phyloP scores from a whole-genome alignment of 2,329 filamentous ascomycete species.

The Fusarium sp. region DNA sequence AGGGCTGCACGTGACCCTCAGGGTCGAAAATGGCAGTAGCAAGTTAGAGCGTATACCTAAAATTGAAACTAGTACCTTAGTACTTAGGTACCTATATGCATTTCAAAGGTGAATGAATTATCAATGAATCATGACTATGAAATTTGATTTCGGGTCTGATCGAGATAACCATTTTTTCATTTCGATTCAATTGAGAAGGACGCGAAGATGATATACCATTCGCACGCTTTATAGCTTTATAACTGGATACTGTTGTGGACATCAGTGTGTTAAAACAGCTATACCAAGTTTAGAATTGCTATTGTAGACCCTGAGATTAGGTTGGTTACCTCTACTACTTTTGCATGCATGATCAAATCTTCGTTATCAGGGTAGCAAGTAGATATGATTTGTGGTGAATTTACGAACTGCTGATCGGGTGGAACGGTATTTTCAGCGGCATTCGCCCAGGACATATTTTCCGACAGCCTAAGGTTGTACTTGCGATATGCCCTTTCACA shows the following conservation, averaged over 20 bases:
- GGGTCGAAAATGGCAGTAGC: neutral
- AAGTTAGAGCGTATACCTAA: neutral
- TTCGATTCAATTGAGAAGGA: neutral
- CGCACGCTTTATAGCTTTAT: neutral
- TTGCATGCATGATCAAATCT: neutral
- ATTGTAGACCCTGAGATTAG: neutral
- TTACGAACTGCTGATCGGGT: neutral
- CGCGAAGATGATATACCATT: neutral
- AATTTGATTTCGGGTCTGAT: neutral
- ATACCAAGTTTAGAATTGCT: neutral
- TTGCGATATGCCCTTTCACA: neutral
- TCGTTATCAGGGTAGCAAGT: neutral
- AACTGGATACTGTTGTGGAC: neutral
- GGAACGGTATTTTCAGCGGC: neutral
- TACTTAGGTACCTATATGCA: no score
- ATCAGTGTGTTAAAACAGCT: neutral
- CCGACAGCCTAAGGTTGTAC: neutral
- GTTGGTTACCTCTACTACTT: neutral
- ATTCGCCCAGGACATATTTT: neutral
- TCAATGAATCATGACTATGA: neutral
- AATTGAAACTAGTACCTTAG: neutral
- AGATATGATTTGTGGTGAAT: neutral
- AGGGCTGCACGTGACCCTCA: conserved; percentile 44
- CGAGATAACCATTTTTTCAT: neutral
- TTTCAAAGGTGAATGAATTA: neutral